Evolutionary conservation across 2,329 filamentous ascomycete species (phyloP), one percentile per base, ranked within the genome.

Genomic region (Dendryphion nanum): DNA sequence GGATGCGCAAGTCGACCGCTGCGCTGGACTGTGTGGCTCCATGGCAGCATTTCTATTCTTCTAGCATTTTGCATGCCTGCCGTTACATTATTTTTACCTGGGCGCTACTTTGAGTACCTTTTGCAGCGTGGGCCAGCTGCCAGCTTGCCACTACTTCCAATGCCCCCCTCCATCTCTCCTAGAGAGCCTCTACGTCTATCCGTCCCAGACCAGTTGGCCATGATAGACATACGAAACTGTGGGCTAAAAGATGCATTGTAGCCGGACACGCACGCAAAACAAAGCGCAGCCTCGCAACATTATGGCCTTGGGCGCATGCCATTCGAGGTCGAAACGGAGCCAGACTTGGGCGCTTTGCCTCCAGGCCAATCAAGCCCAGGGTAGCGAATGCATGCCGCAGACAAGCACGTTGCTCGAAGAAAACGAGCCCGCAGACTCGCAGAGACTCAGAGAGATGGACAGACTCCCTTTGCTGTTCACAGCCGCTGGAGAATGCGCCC

Each of bases 311-410:
- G 45, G 46, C 44, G 51, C 52, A 44, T 53, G 47, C 45, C 49
- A 45, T 37, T 51, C 37, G 47, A 52, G 39, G 45, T 53, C 53
- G 53, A 55, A 58, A 59, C 60, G 23, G 23, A 26, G n/a, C 23
- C 10, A 26, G 23, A 26, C 23, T 26, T 26, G 53, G 49, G 53
- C 43, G 45, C 55, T 52, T 51, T 56, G 56, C 44, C 48, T 56
- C 55, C 53, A 51, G 50, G 53, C 61, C 57, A 57, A 59, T 57
- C 36, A 50, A 39, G 35, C 33, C 28, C 36, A 17, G 15, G 45
- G 37, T 44, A 49, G 51, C 40, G 28, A 50, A 53, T 54, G 49
- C 53, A 56, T 55, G 49, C 44, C 47, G 47, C 48, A 43, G 48
- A 50, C 48, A 53, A 48, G 23, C 23, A n/a, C 23, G 10, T 8